These are phyloP conservation scores for Leccinum pachyderme DNA, from an alignment of 1,284 basidiomycete genomes.

Conservation along the genomic window DNA sequence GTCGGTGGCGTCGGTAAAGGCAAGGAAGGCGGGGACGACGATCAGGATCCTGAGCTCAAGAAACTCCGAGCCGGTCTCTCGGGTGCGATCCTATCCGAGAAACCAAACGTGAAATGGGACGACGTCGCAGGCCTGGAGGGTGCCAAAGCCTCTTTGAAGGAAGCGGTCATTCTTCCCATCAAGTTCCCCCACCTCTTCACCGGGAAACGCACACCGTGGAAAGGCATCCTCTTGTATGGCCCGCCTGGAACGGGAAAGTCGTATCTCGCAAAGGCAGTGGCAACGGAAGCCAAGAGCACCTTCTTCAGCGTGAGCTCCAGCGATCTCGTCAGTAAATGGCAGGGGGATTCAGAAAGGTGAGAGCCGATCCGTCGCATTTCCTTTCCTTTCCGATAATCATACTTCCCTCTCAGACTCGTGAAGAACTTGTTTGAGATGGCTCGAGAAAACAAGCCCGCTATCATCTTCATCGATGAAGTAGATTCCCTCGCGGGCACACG, in stretches of 20 bases:
- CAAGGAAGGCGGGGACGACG: slow-evolving; percentile 74
- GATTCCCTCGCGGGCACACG: slow-evolving; percentile 95
- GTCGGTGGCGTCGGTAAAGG: slow-evolving; percentile 57
- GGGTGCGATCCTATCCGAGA: slow-evolving; percentile 90
- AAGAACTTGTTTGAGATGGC: slow-evolving; percentile 98
- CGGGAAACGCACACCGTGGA: slow-evolving; percentile 97
- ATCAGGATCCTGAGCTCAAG: slow-evolving; percentile 90
- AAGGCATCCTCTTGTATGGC: slow-evolving; percentile 93
- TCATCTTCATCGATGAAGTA: slow-evolving; percentile 99
- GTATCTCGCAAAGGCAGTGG: slow-evolving; percentile 96
- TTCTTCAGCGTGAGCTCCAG: slow-evolving; percentile 97
- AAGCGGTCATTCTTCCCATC: slow-evolving; percentile 98
- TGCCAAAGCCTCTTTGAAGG: slow-evolving; percentile 95
- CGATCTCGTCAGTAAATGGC: slow-evolving; percentile 99
- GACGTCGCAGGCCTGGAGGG: slow-evolving; percentile 95
- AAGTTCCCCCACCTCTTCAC: slow-evolving; percentile 99
- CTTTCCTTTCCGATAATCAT: not conserved
- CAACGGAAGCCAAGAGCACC: slow-evolving; percentile 97
- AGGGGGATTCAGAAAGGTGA: slow-evolving; percentile 95
- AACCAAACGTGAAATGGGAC: slow-evolving; percentile 96
- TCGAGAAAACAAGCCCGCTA: slow-evolving; percentile 93
- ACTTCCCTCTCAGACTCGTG: slow-evolving; percentile 63
- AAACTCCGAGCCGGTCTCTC: slow-evolving; percentile 89
- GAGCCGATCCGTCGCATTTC: slow-evolving; percentile 33
- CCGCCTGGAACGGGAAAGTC: slow-evolving; percentile 96